Conservation (phyloP, 495 filamentous ascomycete genomes). For the Polyplosphaeria fusca region DNA sequence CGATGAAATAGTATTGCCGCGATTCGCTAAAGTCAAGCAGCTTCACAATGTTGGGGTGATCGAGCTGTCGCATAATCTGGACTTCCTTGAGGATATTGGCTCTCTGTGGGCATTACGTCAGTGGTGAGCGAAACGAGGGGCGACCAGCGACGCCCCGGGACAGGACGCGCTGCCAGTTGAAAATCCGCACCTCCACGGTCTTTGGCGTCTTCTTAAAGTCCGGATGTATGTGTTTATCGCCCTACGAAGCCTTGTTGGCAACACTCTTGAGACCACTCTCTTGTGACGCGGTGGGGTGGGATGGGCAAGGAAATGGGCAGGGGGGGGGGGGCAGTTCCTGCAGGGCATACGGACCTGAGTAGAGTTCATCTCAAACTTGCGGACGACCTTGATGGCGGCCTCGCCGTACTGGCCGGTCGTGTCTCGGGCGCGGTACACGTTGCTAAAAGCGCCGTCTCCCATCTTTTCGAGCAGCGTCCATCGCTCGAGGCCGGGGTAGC, state of each 20-base stretch:
- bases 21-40: conserved; percentile 93
- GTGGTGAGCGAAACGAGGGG: conserved; percentile 12
- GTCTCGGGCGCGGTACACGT: conserved; percentile 89
- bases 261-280: conserved; percentile 31
- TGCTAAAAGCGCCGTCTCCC: conserved; percentile 98
- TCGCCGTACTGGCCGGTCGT: conserved; percentile 64
- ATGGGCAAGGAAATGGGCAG: conserved; percentile 28
- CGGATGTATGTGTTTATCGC: conserved; percentile 83
- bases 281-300: conserved; percentile 25
- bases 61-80: conserved; percentile 94
- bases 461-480: conserved; percentile 94
- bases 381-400: conserved; percentile 96
- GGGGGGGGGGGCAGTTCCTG: conserved; percentile 18
- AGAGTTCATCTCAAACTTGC: conserved; percentile 98
- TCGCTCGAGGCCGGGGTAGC: conserved; percentile 86
- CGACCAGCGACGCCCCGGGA: background rate
- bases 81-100: conserved; percentile 98
- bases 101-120: conserved; percentile 60
- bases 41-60: conserved; percentile 93
- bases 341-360: conserved; percentile 73
- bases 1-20: conserved; percentile 92
- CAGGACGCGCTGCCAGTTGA: background rate
- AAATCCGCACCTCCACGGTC: conserved; percentile 82
- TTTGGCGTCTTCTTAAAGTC: conserved; percentile 91
- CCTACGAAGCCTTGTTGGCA: conserved; percentile 58